Evolutionary conservation across 495 filamentous ascomycete species (phyloP), one percentile per base, ranked within the genome.

Genomic region (Acidomyces sp.): DNA sequence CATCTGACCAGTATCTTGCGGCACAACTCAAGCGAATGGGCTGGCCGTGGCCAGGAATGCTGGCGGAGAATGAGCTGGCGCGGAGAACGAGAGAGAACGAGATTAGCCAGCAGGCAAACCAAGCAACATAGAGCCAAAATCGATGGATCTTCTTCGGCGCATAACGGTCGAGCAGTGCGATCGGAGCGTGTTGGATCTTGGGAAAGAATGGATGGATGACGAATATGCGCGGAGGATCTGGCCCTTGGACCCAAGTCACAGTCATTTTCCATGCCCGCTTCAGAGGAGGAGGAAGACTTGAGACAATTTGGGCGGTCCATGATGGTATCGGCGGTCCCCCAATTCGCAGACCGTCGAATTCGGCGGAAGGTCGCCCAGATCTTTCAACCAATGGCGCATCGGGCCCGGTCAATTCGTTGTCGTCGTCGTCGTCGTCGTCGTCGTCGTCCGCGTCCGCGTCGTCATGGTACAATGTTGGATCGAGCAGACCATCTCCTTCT

Each of bases 1-100:
- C 56, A 13, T 37, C 61, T 41, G 62, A 69, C 72, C 72, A 77
- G 45, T 71, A 64, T 34, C 65, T 60, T 32, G 62, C 56, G 33
- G 57, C 57, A 57, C 72, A 77, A 16, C 62, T 61, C 19, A 75
- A 54, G 38, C 64, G 62, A 15, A 66, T 60, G 3, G 62, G 62
- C 3, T 46, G 42, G 3, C 59, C 60, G 41, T 63, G 49, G 11
- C 58, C 60, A 0, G 49, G 49, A 9, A 65, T 55, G 25, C 57
- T 54, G 6, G 46, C 47, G 1, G 62, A 46, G 45, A 61, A 63
- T 3, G 55, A 53, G 37, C 59, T 62, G 37, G 54, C 52, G 32
- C 60, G 54, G 29, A 65, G 45, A 7, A 65, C 53, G 36, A 60
- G 28, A 4, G 46, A 41, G 46, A 65, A 65, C 3, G 41, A 38